These are phyloP conservation scores for Aspergillus tamarii DNA, from an alignment of 2,329 filamentous ascomycete genomes.

Conservation along the genomic window DNA sequence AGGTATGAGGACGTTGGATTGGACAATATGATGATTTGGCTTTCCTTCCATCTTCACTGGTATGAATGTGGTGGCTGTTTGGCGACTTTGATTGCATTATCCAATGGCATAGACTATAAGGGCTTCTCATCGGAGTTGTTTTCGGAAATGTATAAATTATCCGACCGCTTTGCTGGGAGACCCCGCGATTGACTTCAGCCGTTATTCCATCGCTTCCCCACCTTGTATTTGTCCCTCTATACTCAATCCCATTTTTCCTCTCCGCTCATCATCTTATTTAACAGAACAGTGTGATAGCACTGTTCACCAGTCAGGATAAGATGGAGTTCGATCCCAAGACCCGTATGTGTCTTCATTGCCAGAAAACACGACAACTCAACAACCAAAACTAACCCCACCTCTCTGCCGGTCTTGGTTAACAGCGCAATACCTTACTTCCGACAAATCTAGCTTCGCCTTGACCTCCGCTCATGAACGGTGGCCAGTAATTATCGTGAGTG, in stretches of 20 bases:
- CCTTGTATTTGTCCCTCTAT: not conserved
- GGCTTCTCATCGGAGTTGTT: not conserved
- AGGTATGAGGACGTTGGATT: conserved; percentile 6
- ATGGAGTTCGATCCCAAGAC: conserved; percentile 79
- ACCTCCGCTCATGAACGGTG: conserved; percentile 83
- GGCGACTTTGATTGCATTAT: not conserved
- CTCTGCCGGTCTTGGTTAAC: conserved; percentile 10
- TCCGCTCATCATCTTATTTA: not conserved
- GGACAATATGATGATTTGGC: not conserved
- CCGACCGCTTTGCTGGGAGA: conserved; percentile 1
- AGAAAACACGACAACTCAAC: not conserved
- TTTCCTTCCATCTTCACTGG: not conserved
- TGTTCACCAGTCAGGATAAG: conserved; percentile 10
- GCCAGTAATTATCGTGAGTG: conserved; percentile 84
- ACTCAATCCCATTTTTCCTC: not conserved
- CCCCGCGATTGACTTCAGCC: conserved; percentile 10
- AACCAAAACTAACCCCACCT: conserved; percentile 20
- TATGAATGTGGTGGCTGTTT: not conserved
- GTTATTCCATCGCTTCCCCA: not conserved
- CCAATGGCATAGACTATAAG: not conserved
- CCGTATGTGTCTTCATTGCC: conserved; percentile 53
- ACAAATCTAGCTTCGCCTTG: conserved; percentile 84
- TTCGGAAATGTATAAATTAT: not conserved
- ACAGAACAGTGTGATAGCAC: not conserved
- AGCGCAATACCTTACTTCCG: conserved; percentile 79